Base-by-base conservation (phyloP, 306 rosid species). In the Quercus alba region DNA sequence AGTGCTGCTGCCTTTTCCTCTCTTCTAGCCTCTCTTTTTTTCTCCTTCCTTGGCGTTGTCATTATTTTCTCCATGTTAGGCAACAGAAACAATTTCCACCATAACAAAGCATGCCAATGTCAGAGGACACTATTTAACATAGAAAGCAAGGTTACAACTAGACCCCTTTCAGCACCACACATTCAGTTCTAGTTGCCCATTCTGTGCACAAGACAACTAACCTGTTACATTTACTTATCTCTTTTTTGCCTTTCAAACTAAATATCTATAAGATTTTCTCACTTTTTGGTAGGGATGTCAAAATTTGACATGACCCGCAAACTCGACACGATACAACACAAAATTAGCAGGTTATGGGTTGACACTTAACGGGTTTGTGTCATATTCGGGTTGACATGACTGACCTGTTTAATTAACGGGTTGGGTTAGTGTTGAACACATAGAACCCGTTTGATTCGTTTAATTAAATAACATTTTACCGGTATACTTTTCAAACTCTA, bases 1-100 rank as follows among this genome's bases (percentile, higher is more conserved):
- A 93, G 54, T 64, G 81, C 46, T 75, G 95, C 95, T 59, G 94
- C 99, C 23, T 75, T 88, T 87, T 84, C 94, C 82, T 93, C 87
- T 88, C 99, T 92, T 87, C 97, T 91, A 83, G 89, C 78, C 78
- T 92, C 97, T 86, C 97, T 91, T 88, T 89, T 94, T 76, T 49
- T 89, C 82, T 92, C 86, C 78, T 94, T 94, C 76, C 97, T 91
- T 66, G 97, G 98, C 13, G 84, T 72, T 6, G 97, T 92, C 91
- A 88, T 84, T 83, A 91, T 90, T 83, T 91, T 92, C 91, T 94
- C 97, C 89, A 95, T 94, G 85, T 54, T 68, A 19, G 71, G 77
- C 14, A 70, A n/a, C 68, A 23, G 14, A 78, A 81, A 69, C 26
- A 51, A 54, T 26, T 66, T 31, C 17, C 63, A 55, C 30, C 7